These are phyloP conservation scores for Emericellopsis cladophorae DNA, from an alignment of 2,329 filamentous ascomycete genomes.

Conservation along the genomic window DNA sequence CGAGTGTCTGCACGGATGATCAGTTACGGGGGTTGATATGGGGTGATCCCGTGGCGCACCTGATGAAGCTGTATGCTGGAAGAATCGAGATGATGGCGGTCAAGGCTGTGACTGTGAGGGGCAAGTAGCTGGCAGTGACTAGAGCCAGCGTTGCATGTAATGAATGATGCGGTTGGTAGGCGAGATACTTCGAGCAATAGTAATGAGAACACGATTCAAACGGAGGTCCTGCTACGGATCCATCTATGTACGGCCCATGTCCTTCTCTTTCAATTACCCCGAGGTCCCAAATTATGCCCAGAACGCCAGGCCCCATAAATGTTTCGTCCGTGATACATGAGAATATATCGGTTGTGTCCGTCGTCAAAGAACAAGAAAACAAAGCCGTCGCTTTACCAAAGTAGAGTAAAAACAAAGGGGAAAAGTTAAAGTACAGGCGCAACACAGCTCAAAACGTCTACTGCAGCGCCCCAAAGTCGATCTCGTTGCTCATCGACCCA, in stretches of 20 bases:
- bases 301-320: too few relatives aligned
- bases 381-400: too few relatives aligned
- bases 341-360: too few relatives aligned
- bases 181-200: too few relatives aligned
- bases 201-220: background rate
- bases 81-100: slow-evolving; percentile 61
- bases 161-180: too few relatives aligned
- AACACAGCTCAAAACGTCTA: background rate
- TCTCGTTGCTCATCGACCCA: slow-evolving; percentile 13
- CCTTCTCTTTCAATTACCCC: too few relatives aligned
- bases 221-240: background rate
- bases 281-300: too few relatives aligned
- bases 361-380: too few relatives aligned
- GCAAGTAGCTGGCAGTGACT: background rate
- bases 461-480: slow-evolving; percentile 11
- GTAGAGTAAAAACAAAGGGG: too few relatives aligned
- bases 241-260: too few relatives aligned
- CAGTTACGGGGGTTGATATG: slow-evolving; percentile 60
- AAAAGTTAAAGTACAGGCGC: too few relatives aligned
- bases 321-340: too few relatives aligned
- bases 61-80: slow-evolving; percentile 65
- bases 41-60: slow-evolving; percentile 70
- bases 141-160: background rate
- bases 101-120: slow-evolving; percentile 26
- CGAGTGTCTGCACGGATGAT: slow-evolving; percentile 55